phyloP scores from a whole-genome alignment of 1,284 basidiomycete species.

The Moniliella sp. region DNA sequence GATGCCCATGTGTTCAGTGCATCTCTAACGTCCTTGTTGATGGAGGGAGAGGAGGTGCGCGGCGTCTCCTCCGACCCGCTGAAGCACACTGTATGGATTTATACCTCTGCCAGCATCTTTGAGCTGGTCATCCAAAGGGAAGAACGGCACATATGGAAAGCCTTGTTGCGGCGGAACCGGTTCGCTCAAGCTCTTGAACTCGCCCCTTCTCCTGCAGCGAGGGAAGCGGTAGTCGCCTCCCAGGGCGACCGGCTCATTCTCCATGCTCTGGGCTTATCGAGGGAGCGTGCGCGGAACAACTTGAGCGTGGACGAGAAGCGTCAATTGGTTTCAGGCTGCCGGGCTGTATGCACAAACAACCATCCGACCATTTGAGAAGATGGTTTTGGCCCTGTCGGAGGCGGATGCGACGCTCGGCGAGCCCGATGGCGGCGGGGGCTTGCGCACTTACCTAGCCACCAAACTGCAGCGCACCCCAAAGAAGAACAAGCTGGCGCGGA shows the following conservation, averaged over 20 bases:
- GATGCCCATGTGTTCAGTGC: conserved; percentile 52
- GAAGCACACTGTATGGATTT: conserved; percentile 79
- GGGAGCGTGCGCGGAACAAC: no score
- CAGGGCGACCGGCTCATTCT: conserved; percentile 69
- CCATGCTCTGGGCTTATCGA: no score
- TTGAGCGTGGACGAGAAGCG: no score
- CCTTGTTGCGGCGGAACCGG: conserved; percentile 57
- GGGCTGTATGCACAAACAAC: conserved; percentile 51
- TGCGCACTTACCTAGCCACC: conserved; percentile 71
- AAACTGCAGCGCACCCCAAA: conserved; percentile 61
- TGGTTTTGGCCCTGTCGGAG: conserved; percentile 61
- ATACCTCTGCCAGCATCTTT: conserved; percentile 67
- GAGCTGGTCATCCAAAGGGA: conserved; percentile 72
- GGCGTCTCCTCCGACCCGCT: conserved; percentile 46
- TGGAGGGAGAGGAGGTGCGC: conserved; percentile 20
- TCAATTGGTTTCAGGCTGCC: conserved; percentile 69
- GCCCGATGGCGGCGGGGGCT: conserved; percentile 66
- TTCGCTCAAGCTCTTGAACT: conserved; percentile 59
- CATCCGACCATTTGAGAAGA: conserved; percentile 70
- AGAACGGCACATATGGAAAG: conserved; percentile 79
- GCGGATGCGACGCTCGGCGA: conserved; percentile 69
- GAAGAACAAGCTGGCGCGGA: conserved; percentile 66
- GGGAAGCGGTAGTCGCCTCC: conserved; percentile 58
- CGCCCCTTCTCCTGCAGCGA: conserved; percentile 61
- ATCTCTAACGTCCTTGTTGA: no score